Conservation (phyloP, 768 basidiomycete species). For the Termitomyces sp. region DNA sequence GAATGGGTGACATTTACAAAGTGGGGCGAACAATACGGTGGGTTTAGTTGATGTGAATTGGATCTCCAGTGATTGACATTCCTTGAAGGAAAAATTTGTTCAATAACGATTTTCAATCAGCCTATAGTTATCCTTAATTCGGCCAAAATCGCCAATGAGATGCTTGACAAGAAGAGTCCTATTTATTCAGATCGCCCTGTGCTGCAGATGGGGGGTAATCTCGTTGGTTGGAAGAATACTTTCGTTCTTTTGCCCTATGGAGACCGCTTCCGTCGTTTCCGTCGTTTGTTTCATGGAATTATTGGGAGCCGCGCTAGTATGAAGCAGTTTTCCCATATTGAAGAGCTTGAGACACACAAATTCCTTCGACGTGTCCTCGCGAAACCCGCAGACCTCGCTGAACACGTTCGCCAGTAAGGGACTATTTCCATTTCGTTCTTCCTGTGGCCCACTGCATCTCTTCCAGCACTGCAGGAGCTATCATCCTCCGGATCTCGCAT, state of each 20-base stretch:
- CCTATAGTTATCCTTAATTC: conserved; percentile 53
- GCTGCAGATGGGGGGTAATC: conserved; percentile 48
- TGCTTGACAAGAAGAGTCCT: conserved; percentile 63
- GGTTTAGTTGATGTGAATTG: conserved; percentile 3
- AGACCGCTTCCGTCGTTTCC: conserved; percentile 49
- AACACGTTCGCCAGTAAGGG: conserved; percentile 44
- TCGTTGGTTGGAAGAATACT: conserved; percentile 54
- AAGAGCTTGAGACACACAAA: conserved; percentile 41
- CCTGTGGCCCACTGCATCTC: background rate
- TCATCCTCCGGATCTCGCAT: conserved; percentile 47
- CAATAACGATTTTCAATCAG: conserved; percentile 55
- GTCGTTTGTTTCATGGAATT: conserved; percentile 45
- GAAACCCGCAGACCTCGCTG: conserved; percentile 39
- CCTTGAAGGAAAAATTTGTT: conserved; percentile 50
- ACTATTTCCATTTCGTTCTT: background rate
- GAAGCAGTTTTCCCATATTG: conserved; percentile 35
- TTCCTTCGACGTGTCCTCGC: conserved; percentile 43
- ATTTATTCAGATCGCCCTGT: conserved; percentile 66
- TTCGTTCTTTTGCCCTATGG: conserved; percentile 53
- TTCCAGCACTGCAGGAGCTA: conserved; percentile 43
- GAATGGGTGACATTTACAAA: conserved; percentile 48
- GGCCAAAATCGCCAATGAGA: conserved; percentile 42
- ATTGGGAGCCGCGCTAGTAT: conserved; percentile 41
- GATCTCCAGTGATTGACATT: background rate
- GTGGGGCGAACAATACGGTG: conserved; percentile 51